Conservation (phyloP, 2,329 filamentous ascomycete genomes). For the Aspergillus alliaceus region DNA sequence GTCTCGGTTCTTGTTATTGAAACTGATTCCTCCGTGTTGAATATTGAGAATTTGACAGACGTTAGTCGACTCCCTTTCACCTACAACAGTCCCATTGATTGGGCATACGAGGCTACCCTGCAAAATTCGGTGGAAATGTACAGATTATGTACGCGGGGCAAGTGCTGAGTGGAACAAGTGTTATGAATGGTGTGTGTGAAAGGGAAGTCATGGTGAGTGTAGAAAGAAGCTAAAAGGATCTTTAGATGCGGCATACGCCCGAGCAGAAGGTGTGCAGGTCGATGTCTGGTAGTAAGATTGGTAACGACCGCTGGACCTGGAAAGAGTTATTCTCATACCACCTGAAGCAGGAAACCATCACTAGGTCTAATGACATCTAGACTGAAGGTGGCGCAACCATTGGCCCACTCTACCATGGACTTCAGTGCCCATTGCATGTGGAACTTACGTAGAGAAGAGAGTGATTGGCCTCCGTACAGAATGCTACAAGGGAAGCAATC, state of each 20-base stretch:
- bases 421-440: conserved; percentile 27
- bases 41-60: neutral
- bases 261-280: conserved; percentile 36
- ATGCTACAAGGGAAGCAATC: conserved; percentile 33
- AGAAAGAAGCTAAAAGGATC: neutral
- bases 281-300: conserved; percentile 36
- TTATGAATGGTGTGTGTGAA: conserved; percentile 44
- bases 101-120: neutral
- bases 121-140: neutral
- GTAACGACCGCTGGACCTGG: conserved; percentile 34
- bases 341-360: conserved; percentile 27
- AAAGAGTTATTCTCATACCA: conserved; percentile 29
- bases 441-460: conserved; percentile 22
- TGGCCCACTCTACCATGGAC: conserved; percentile 25
- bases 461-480: conserved; percentile 24
- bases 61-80: neutral
- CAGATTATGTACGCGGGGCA: conserved; percentile 40
- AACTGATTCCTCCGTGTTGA: neutral
- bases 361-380: conserved; percentile 19
- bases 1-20: neutral
- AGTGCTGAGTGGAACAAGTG: conserved; percentile 43
- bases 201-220: neutral
- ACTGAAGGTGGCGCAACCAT: conserved; percentile 25
- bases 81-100: neutral
- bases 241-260: conserved; percentile 39